phyloP scores from a whole-genome alignment of 2,329 filamentous ascomycete species.

The Aspergillus candidus region DNA sequence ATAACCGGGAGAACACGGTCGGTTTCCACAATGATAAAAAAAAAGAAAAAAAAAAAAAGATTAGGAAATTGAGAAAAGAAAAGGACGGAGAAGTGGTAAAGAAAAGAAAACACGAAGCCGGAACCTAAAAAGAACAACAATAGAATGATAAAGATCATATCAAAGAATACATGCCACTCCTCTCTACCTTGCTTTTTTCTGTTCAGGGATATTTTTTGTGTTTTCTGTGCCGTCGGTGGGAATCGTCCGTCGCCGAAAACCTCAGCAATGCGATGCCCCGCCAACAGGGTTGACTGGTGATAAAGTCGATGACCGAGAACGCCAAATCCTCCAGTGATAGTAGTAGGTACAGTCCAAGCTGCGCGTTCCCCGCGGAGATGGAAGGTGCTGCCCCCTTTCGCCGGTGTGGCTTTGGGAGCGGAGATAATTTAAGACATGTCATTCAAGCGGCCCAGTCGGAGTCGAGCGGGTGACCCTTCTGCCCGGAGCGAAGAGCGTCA shows the following conservation, averaged over 20 bases:
- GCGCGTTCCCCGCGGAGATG: not conserved
- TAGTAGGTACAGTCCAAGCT: constrained; percentile 30
- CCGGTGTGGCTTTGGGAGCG: constrained; percentile 2
- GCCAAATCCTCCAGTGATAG: constrained; percentile 24
- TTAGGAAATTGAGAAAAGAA: constrained; percentile 9
- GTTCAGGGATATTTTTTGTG: constrained; percentile 6
- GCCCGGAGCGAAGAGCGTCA: constrained; percentile 25
- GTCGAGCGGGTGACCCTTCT: constrained; percentile 40
- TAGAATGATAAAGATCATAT: too few relatives aligned
- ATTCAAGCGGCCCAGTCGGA: constrained; percentile 40
- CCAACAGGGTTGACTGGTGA: constrained; percentile 17
- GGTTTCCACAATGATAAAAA: not conserved
- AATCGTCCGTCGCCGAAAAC: constrained; percentile 6
- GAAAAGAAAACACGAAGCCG: too few relatives aligned
- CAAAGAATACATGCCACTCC: not conserved
- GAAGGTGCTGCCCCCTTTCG: not conserved
- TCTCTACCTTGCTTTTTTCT: constrained; percentile 8
- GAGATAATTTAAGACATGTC: constrained; percentile 2
- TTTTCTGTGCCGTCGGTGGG: not conserved
- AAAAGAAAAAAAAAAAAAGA: constrained; percentile 4
- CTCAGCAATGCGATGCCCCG: constrained; percentile 15
- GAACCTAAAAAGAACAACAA: not conserved
- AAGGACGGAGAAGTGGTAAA: too few relatives aligned
- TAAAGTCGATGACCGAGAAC: constrained; percentile 27
- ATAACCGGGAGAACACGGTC: too few relatives aligned